Base-by-base conservation (phyloP, 768 basidiomycete genomes). In the Auricularia cornea region DNA sequence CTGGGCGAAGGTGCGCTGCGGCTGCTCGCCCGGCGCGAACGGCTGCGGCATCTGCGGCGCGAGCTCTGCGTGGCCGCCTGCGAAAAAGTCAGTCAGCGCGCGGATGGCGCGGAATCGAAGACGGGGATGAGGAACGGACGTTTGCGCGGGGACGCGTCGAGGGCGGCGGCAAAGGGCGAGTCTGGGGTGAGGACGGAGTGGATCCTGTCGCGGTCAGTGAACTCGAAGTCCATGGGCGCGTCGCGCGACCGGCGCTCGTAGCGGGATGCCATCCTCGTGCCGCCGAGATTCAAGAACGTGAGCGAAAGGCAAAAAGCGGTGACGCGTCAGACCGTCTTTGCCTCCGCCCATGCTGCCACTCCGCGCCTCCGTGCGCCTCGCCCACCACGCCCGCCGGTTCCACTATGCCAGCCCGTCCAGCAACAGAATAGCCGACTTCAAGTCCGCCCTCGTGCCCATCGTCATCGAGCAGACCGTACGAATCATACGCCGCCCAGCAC, bases 381-480 rank as follows among this genome's bases (percentile, higher is more conserved):
- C 64, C 65, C 20, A 62, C 65, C 56, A 66, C 67, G 63, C 38
- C 57, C 44, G 60, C 29, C 33, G n/a, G 28, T 32, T 28, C 62
- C 63, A 66, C 62, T 66, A 60, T 60, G 60, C 68, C 48, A 57
- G 70, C 70, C 60, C 70, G 70, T 68, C 69, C 59, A 66, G 68
- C 69, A 29, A 62, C 64, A 60, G 63, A 64, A 61, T 68, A 59
- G 59, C 70, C 68, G 52, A 60, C 62, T 29, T 54, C 63, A 62
- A 63, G 65, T 28, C 83, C 31, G 84, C 81, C 73, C 81, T 96
- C 59, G 92, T 96, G 26, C 93, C 93, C 38, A 94, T 94, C 54
- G 93, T 96, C 62, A 90, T 96, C 66, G 93, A 96, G 70, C 93
- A 94, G 74, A 94, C 93, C 28, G 92, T 93, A 68, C 68, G 78